These are phyloP conservation scores for Calonectria pauciramosa DNA, from an alignment of 2,329 filamentous ascomycete species.

Conservation along the genomic window DNA sequence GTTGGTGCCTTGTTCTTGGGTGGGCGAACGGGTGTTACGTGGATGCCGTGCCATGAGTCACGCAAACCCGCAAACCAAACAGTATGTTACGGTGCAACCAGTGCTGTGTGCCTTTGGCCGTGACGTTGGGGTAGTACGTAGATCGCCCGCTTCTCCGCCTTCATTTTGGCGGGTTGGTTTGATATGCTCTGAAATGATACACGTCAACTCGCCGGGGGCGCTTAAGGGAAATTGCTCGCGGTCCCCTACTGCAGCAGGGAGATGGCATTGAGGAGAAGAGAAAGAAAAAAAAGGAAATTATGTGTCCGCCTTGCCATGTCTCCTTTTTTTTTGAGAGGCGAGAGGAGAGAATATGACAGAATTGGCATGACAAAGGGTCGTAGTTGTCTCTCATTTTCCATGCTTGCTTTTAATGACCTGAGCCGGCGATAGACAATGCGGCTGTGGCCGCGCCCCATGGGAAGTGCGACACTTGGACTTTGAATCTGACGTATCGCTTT, in stretches of 20 bases:
- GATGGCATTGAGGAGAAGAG: neutral
- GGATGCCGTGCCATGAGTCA: slow-evolving; percentile 18
- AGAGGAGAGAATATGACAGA: slow-evolving; percentile 18
- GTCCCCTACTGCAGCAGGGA: slow-evolving; percentile 1
- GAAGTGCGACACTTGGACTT: neutral
- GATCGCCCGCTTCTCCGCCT: neutral
- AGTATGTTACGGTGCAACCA: slow-evolving; percentile 10
- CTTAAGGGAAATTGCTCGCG: neutral
- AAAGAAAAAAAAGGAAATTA: neutral
- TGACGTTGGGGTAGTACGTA: neutral
- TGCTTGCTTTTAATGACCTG: neutral
- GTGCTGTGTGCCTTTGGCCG: neutral
- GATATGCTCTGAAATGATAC: slow-evolving; percentile 7
- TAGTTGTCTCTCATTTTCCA: neutral
- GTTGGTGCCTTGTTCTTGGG: neutral
- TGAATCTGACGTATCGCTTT: neutral
- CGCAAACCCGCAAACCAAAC: neutral
- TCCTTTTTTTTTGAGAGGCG: neutral
- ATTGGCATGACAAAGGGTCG: slow-evolving; percentile 2
- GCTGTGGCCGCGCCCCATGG: neutral
- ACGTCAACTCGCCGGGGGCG: slow-evolving; percentile 18
- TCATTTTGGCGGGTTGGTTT: neutral
- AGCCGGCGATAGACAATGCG: neutral
- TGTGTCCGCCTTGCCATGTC: neutral
- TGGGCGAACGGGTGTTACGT: slow-evolving; percentile 4